Evolutionary conservation across 2,329 filamentous ascomycete species (phyloP).

Genomic region (Anthostomella pinea): DNA sequence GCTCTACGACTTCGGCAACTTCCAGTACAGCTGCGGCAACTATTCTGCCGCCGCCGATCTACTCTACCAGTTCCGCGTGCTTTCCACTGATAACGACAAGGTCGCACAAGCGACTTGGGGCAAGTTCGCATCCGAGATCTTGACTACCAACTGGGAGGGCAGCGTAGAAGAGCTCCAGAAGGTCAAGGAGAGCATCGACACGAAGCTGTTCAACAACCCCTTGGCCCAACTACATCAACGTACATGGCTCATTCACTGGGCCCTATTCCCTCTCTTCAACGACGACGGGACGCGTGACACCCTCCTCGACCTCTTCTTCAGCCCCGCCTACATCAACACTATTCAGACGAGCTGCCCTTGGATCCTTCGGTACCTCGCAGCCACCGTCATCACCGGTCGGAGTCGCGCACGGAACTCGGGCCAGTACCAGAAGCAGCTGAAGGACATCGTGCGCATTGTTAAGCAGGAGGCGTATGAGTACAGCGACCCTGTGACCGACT

Average conservation of each 20-base stretch:
- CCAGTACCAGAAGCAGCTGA: conserved; percentile 95
- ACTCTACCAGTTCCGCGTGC: conserved; percentile 95
- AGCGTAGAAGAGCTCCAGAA: conserved; percentile 89
- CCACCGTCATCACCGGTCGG: conserved; percentile 92
- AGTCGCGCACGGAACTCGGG: conserved; percentile 76
- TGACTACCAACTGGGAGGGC: conserved; percentile 91
- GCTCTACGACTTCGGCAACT: conserved; percentile 92
- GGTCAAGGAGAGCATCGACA: conserved; percentile 89
- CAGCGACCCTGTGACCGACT: conserved; percentile 90
- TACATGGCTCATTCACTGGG: conserved; percentile 97
- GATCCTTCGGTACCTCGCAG: conserved; percentile 90
- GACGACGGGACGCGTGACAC: conserved; percentile 85
- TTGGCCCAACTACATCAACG: conserved; percentile 94
- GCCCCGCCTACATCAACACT: conserved; percentile 96
- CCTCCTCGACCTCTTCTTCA: conserved; percentile 96
- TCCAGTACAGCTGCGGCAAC: conserved; percentile 96
- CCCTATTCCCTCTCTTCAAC: conserved; percentile 98
- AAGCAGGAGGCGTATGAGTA: conserved; percentile 98
- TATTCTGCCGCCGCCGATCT: conserved; percentile 88
- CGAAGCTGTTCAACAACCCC: conserved; percentile 92
- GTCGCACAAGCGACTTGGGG: conserved; percentile 95
- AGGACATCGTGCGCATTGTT: conserved; percentile 93
- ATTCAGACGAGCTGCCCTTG: conserved; percentile 98
- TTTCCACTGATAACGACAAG: conserved; percentile 98
- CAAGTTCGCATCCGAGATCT: conserved; percentile 93